Evolutionary conservation across 2,329 filamentous ascomycete genomes (phyloP), one percentile per base, ranked within the genome.

Genomic region (Pseudogymnoascus sp.): DNA sequence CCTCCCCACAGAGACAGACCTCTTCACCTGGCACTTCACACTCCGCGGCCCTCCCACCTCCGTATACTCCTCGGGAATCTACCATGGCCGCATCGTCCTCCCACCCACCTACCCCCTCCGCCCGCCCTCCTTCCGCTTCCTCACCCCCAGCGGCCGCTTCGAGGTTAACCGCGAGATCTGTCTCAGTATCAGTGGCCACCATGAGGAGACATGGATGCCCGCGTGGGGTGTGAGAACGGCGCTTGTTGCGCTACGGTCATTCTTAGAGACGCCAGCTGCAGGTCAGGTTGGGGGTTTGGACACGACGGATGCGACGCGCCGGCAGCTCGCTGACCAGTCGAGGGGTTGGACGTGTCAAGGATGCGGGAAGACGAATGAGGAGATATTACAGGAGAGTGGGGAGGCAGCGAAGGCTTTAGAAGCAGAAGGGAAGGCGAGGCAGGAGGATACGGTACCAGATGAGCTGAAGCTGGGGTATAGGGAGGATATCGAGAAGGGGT

Each of bases 21-120:
- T 99, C 62, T 96, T 96, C 77, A 93, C 97, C 77, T 99, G 95
- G 95, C 95, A 99, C 79, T 99, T 97, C 78, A 99, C 95, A 0
- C 82, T 99, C n/a, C 86, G 88, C 61, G 95, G 95, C 0, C 93
- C 93, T 0, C 93, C 93, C 34, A 93, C 91, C 0, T 85, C 87
- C 39, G 31, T 29, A 26, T 97, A 93, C 77, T 85, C 86, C 51
- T 79, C 81, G 34, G 95, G 95, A 59, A 84, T 97, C 71, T 99
- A 97, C 79, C 95, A 99, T 77, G 95, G 95, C 64, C 91, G 93
- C 72, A 97, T 99, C 74, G 84, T 93, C 40, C 86, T 99, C 0
- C 95, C 95, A 1, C 84, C 92, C 0, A 86, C 89, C 1, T 99
- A 99, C 76, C 95, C 95, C 0, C 84, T 97, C 2, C 90, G 93